Percentiles rank a stretch among this genome's conserved stretches.
Evolutionary conservation across 495 filamentous ascomycete genomes (phyloP).

Genomic region (Aspergillus hancockii): DNA sequence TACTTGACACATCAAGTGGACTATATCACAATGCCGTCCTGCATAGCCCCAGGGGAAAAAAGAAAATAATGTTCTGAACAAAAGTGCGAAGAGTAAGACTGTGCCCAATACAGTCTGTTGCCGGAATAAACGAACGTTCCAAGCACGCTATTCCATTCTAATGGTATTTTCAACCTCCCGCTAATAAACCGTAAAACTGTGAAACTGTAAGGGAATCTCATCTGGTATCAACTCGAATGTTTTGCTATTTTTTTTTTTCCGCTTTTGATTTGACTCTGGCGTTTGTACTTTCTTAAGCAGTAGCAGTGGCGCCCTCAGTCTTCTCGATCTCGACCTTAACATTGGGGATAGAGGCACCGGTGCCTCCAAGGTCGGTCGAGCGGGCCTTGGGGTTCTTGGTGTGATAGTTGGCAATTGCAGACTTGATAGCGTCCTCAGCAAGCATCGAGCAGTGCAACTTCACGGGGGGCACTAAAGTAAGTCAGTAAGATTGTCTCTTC

Average conservation of each 20-base stretch:
- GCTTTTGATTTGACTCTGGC: background rate
- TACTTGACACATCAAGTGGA: slow-evolving; percentile 24
- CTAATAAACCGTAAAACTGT: slow-evolving; percentile 7
- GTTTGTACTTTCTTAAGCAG: slow-evolving; percentile 23
- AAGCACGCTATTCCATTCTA: slow-evolving; percentile 2
- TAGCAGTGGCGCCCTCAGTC: slow-evolving; percentile 29
- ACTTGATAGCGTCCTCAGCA: slow-evolving; percentile 98
- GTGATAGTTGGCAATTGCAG: slow-evolving; percentile 97
- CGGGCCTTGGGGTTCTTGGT: slow-evolving; percentile 83
- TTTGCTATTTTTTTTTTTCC: slow-evolving; percentile 4
- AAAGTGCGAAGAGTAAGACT: background rate
- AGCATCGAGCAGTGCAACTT: slow-evolving; percentile 98
- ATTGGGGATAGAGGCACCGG: slow-evolving; percentile 57
- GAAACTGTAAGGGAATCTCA: background rate
- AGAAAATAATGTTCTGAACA: slow-evolving; percentile 10
- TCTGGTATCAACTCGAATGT: slow-evolving; percentile 8
- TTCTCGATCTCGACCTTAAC: slow-evolving; percentile 49
- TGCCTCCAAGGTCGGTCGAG: slow-evolving; percentile 73
- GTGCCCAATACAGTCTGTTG: slow-evolving; percentile 4
- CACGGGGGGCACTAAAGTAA: slow-evolving; percentile 15
- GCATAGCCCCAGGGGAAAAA: slow-evolving; percentile 24
- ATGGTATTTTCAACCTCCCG: slow-evolving; percentile 1
- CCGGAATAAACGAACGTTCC: background rate
- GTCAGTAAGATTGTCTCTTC: background rate
- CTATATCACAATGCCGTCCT: slow-evolving; percentile 30